Base-by-base conservation (phyloP, 2,329 filamentous ascomycete species). In the Fusarium pseudoanthophilum region DNA sequence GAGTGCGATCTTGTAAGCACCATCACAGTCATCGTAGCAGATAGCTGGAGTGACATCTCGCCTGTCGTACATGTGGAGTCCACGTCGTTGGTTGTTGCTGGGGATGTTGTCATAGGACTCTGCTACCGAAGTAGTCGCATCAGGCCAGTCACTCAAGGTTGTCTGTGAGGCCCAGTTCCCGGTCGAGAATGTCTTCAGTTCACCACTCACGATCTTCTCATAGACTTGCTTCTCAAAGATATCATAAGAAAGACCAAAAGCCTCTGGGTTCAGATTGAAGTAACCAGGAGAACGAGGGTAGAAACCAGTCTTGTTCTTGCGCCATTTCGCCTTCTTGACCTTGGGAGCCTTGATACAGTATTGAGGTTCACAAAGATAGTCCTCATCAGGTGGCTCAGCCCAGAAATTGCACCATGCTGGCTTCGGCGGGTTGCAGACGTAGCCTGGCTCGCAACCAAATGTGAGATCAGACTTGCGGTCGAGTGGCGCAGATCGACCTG, bases 181-280 rank as follows among this genome's bases (percentile, higher is more conserved):
- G 0, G 88, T 90, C 1, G 84, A 84, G 57, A 85, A 81, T 3
- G 87, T 89, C 1, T 80, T 84, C 4, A 82, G 77, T 15, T 80
- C 78, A 32, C 82, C 82, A 34, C 81, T 73, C 11, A 83, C 61
- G 5, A 81, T 78, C 61, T 81, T 81, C 10, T 83, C 75, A 16
- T 84, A 75, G 2, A 82, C 74, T 10, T 86, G 76, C 30, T 85
- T 80, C 26, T 85, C 84, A 68, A 92, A 93, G 24, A 93, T 90
- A 46, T 87, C 87, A 66, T 89, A 91, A 56, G 85, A 87, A 21
- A 93, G 82, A 9, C 91, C 91, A 65, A 93, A 93, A 0, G 85
- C 85, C 3, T 83, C 79, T 0, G 92, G 83, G 62, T 90, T 84
- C n/a, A 93, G 84, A 66, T 92, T 87, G 81, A 90, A 93, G 78